Percentiles rank a stretch among this genome's conserved stretches.
Conservation (phyloP, 78 protist species). For the Dictyostelium intermedium region DNA sequence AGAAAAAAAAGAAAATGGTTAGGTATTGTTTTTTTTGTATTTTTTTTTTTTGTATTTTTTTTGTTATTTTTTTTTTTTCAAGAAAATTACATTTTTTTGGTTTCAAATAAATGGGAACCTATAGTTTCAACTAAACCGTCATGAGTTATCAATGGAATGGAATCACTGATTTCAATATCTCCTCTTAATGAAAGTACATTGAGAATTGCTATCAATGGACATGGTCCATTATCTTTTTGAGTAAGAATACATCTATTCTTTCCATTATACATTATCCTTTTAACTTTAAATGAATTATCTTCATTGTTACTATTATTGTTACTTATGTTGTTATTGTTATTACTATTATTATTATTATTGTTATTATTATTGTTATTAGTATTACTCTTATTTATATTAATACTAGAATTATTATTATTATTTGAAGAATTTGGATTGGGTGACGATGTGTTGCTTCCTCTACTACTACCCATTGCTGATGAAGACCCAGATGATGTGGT, state of each 20-base stretch:
- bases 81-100: constrained; percentile 11
- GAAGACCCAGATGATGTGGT: background rate
- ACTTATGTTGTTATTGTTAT: background rate
- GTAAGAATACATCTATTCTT: constrained; percentile 35
- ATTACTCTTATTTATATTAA: background rate
- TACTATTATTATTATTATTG: background rate
- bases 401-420: background rate
- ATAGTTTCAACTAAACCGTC: constrained; percentile 23
- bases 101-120: constrained; percentile 45
- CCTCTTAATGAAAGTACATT: constrained; percentile 54
- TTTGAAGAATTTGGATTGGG: background rate
- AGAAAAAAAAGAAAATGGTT: background rate
- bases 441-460: background rate
- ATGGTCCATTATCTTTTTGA: constrained; percentile 82
- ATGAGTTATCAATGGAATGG: constrained; percentile 8
- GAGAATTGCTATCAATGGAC: constrained; percentile 76
- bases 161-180: constrained; percentile 13
- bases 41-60: background rate
- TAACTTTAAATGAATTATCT: constrained; percentile 10
- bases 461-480: background rate
- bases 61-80: background rate
- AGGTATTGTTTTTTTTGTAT: background rate
- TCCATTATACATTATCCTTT: background rate
- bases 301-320: background rate
- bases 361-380: background rate